A percentile compares a stretch with the other conserved stretches of the same genome.
phyloP scores from a whole-genome alignment of 2,329 filamentous ascomycete species.

The Aspergillus texensis region DNA sequence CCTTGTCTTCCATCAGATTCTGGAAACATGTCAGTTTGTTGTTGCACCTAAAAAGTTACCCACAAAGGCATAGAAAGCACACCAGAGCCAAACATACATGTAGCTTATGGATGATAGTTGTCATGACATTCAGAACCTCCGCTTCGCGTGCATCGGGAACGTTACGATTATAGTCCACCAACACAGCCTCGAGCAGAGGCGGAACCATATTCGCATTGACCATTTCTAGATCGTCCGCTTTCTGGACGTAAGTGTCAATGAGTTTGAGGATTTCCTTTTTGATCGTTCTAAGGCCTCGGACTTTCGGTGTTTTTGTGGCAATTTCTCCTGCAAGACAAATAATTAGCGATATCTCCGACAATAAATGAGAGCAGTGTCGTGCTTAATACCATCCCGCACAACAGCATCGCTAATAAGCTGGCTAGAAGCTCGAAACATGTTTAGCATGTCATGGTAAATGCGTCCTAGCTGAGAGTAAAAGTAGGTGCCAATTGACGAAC shows the following conservation, averaged over 20 bases:
- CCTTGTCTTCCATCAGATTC: slow-evolving; percentile 97
- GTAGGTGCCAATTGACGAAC: slow-evolving; percentile 92
- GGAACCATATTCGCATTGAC: slow-evolving; percentile 93
- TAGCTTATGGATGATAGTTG: slow-evolving; percentile 93
- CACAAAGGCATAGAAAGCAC: background rate
- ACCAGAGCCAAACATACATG: slow-evolving; percentile 68
- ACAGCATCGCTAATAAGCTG: slow-evolving; percentile 93
- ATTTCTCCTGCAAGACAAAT: slow-evolving; percentile 66
- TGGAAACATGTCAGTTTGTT: slow-evolving; percentile 46
- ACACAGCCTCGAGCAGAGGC: slow-evolving; percentile 88
- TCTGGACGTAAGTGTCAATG: slow-evolving; percentile 97
- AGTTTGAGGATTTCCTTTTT: slow-evolving; percentile 99
- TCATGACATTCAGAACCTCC: slow-evolving; percentile 96
- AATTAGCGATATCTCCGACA: background rate
- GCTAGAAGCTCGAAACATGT: slow-evolving; percentile 98
- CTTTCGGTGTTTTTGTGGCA: slow-evolving; percentile 95
- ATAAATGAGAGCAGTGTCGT: slow-evolving; percentile 1
- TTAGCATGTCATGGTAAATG: slow-evolving; percentile 97
- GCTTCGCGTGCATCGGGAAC: slow-evolving; percentile 94
- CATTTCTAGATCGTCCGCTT: slow-evolving; percentile 92
- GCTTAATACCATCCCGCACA: slow-evolving; percentile 70
- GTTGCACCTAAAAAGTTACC: background rate
- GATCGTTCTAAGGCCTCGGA: slow-evolving; percentile 91
- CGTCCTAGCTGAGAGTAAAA: slow-evolving; percentile 98
- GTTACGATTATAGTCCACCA: slow-evolving; percentile 96